Percentiles rank a stretch among this genome's conserved stretches.
Evolutionary conservation across 73 alveolate species (phyloP).

Genomic region (Paramecium octaurelia): DNA sequence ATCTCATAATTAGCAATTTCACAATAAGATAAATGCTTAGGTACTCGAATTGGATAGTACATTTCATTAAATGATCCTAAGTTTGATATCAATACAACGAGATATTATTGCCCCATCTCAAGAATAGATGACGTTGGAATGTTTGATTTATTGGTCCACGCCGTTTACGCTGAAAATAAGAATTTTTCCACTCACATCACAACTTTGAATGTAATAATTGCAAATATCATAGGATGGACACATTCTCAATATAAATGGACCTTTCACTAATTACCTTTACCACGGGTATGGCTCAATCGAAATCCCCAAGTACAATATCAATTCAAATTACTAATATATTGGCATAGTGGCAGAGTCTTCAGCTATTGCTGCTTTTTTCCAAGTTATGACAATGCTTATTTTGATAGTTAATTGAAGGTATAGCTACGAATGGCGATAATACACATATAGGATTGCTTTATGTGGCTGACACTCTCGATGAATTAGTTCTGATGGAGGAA

Average conservation of each 20-base stretch:
- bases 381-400: neutral
- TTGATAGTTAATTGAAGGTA: neutral
- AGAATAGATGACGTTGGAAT: conserved; percentile 39
- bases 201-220: neutral
- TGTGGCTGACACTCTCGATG: conserved; percentile 13
- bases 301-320: neutral
- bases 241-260: neutral
- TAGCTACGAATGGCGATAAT: conserved; percentile 44
- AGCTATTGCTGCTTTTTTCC: conserved; percentile 13
- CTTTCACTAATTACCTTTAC: neutral
- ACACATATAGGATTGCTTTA: conserved; percentile 21
- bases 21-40: conserved; percentile 22
- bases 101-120: conserved; percentile 30
- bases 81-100: neutral
- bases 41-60: neutral
- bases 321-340: neutral
- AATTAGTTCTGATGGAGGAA: conserved; percentile 3
- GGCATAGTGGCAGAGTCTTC: conserved; percentile 18
- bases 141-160: conserved; percentile 6
- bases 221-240: neutral
- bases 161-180: neutral
- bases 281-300: conserved; percentile 4
- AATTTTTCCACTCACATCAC: neutral
- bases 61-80: neutral
- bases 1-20: neutral